Evolutionary conservation across 345 rosid species (phyloP).

Genomic region (Turritis glabra): DNA sequence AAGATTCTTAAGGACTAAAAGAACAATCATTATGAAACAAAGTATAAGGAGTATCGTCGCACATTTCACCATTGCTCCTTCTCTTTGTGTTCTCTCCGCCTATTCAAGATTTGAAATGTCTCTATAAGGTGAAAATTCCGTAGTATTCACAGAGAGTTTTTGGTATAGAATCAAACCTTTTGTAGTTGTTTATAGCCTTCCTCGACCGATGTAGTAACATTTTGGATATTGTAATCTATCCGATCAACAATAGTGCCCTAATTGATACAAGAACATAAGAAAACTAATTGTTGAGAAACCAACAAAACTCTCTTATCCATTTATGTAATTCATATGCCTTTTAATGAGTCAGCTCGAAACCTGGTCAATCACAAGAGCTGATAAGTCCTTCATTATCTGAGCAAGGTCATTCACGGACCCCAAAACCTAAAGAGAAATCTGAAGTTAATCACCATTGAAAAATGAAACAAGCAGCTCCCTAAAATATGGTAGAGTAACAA

Average conservation of each 20-base stretch:
- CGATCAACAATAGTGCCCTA: slow-evolving; percentile 95
- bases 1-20: slow-evolving; percentile 70
- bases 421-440: slow-evolving; percentile 54
- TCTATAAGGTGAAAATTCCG: background rate
- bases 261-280: slow-evolving; percentile 1
- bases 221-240: slow-evolving; percentile 84
- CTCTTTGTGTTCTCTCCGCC: slow-evolving; percentile 89
- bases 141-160: background rate
- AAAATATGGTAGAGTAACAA: background rate
- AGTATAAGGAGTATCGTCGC: slow-evolving; percentile 77
- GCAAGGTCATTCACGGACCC: slow-evolving; percentile 91
- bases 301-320: background rate
- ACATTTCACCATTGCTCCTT: slow-evolving; percentile 92
- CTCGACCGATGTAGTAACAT: slow-evolving; percentile 68
- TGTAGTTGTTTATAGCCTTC: slow-evolving; percentile 83
- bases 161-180: slow-evolving; percentile 52
- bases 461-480: background rate
- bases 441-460: slow-evolving; percentile 8
- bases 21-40: slow-evolving; percentile 84
- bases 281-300: background rate
- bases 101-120: slow-evolving; percentile 26
- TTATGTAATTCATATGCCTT: background rate
- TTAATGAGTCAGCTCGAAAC: slow-evolving; percentile 39
- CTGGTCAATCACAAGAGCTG: slow-evolving; percentile 93
- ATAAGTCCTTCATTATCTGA: slow-evolving; percentile 91